Evolutionary conservation across 192 early-diverging fungal genomes (phyloP).

Genomic region (Coemansia sp.): DNA sequence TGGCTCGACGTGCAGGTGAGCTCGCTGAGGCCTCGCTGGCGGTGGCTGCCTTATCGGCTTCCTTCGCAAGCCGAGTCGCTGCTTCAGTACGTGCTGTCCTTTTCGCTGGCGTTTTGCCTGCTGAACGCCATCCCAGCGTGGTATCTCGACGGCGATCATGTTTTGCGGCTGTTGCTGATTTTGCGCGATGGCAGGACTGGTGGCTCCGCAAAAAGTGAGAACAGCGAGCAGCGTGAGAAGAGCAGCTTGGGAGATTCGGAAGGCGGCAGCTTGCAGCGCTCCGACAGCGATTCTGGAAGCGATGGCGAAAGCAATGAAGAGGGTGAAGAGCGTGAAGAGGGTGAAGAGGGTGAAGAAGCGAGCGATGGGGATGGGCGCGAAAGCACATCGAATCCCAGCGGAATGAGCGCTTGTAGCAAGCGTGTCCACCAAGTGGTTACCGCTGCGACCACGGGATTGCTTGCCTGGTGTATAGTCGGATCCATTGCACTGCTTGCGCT

Average conservation of each 20-base stretch:
- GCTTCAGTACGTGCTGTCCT: conserved; percentile 39
- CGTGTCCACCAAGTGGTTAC: conserved; percentile 6
- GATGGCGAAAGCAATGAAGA: too few relatives aligned
- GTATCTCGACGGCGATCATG: conserved; percentile 37
- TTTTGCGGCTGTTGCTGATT: conserved; percentile 18
- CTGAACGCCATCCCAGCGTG: conserved; percentile 41
- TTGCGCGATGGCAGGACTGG: neutral
- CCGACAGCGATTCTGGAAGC: too few relatives aligned
- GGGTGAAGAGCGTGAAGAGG: too few relatives aligned
- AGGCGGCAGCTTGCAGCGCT: too few relatives aligned
- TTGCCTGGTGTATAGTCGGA: conserved; percentile 33
- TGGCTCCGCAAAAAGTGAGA: neutral
- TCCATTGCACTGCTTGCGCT: conserved; percentile 19
- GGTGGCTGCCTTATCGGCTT: conserved; percentile 14
- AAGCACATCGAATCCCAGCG: too few relatives aligned
- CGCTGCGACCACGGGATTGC: conserved; percentile 18
- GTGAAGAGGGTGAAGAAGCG: neutral
- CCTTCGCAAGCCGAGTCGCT: conserved; percentile 27
- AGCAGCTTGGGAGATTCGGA: too few relatives aligned
- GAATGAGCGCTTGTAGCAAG: neutral
- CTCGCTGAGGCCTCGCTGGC: conserved; percentile 23
- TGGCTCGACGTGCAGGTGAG: conserved; percentile 44
- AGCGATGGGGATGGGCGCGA: neutral
- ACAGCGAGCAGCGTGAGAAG: too few relatives aligned
- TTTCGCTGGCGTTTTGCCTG: conserved; percentile 36